Evolutionary conservation across 306 rosid genomes (phyloP).

Genomic region (Rosa persica): DNA sequence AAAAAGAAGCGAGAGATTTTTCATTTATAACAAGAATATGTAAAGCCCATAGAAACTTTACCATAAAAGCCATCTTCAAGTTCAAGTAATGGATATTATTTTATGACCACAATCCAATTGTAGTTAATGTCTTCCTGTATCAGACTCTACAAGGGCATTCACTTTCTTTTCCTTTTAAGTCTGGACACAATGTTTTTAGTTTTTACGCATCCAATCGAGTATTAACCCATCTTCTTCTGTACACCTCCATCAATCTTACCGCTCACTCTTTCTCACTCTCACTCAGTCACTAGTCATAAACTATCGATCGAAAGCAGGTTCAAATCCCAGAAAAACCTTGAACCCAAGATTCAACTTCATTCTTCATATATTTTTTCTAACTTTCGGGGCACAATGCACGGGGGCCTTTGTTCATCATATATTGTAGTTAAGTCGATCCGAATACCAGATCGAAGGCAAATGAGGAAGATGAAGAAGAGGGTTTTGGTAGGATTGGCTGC

Average conservation of each 20-base stretch:
- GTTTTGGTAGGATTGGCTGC: neutral
- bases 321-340: neutral
- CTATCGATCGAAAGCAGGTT: too few relatives aligned
- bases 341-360: neutral
- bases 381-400: neutral
- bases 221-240: neutral
- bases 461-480: slow-evolving; percentile 13
- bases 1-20: neutral
- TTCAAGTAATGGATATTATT: neutral
- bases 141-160: neutral
- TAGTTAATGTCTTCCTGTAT: neutral
- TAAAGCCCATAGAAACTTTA: neutral
- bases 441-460: neutral
- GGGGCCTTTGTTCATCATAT: neutral
- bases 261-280: neutral
- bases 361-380: neutral
- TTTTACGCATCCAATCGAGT: neutral
- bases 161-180: neutral
- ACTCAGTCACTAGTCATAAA: too few relatives aligned
- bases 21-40: neutral
- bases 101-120: neutral
- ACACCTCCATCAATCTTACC: too few relatives aligned
- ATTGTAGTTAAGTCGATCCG: neutral
- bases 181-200: neutral
- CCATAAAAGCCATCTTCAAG: neutral